Evolutionary conservation across 1,284 basidiomycete species (phyloP), one percentile per base, ranked within the genome.

Genomic region (Mycosarcoma maydis): DNA sequence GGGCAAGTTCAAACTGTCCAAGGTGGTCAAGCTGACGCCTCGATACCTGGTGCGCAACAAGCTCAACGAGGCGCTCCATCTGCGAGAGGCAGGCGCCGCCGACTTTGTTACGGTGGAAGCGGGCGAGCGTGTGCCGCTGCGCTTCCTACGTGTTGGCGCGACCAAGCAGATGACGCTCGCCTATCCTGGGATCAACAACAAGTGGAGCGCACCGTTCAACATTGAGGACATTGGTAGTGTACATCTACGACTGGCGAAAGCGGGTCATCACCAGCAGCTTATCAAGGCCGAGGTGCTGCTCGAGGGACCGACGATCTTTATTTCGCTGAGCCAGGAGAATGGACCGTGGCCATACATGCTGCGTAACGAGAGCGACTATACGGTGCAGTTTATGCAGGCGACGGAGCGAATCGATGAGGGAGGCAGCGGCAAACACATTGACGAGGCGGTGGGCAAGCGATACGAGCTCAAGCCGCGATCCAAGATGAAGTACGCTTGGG

Each of bases 11-110:
- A 97, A 98, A 82, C 85, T 98, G 42, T 90, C 90, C 24, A 98
- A 98, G 84, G 91, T 98, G 66, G 90, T 98, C 76, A 96, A 92
- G 1, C 84, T 98, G 34, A 86, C 90, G 6, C 96, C 96, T 13
- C 88, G 95, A 24, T 98, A 95, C 85, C 84, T 98, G 64, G 84
- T 98, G 77, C 90, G 90, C 82, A 99, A 98, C 83, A 86, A 88
- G 67, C 86, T 93, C 30, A 77, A 84, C 5, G 87, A 88, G 52
- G 75, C 88, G 1, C 85, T 99, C 38, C 88, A 88, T 42, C 89
- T 95, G 83, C 88, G 96, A 26, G 93, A 98, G 82, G 89, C 93
- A 73, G 90, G 91, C 17, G 84, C 84, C 6, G 82, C 84, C 6
- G 81, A 84, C 42, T 82, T 83, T 17, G 72, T 85, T 17, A 77